Percentiles rank a stretch among this genome's conserved stretches.
Conservation (phyloP, 2,329 filamentous ascomycete genomes). For the Xylariales sp. region DNA sequence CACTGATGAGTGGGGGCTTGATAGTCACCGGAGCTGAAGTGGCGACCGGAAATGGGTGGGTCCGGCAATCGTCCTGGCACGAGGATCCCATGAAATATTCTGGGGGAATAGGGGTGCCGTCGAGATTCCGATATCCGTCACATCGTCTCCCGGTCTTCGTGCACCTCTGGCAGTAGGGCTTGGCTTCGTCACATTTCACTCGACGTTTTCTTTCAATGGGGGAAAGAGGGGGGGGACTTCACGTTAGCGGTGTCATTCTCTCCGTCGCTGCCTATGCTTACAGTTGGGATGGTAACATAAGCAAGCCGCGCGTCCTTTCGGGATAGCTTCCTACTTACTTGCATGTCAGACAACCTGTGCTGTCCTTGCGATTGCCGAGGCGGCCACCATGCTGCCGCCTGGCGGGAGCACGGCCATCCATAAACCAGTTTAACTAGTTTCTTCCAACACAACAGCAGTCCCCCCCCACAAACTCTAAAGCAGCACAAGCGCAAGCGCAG, state of each 20-base stretch:
- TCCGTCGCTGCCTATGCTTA: background rate
- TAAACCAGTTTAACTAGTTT: too few species aligned
- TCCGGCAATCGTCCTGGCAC: conserved; percentile 30
- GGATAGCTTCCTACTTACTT: conserved; percentile 1
- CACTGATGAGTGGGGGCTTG: background rate
- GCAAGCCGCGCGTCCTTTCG: too few species aligned
- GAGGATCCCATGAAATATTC: conserved; percentile 17
- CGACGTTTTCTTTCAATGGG: background rate
- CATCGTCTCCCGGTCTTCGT: conserved; percentile 22
- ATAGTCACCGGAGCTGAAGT: background rate
- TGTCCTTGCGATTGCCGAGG: conserved; percentile 2
- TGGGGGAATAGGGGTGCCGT: conserved; percentile 9
- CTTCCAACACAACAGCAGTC: too few species aligned
- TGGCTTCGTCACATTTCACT: conserved; percentile 4
- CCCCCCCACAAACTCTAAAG: too few species aligned
- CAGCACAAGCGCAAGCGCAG: too few species aligned
- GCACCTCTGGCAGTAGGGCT: conserved; percentile 13
- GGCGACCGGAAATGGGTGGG: conserved; percentile 18
- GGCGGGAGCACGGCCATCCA: background rate
- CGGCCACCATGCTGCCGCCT: conserved; percentile 1
- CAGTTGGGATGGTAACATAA: background rate
- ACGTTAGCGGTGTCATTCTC: background rate
- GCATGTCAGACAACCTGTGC: conserved; percentile 4
- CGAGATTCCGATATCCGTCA: conserved; percentile 21
- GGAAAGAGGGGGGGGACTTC: background rate